These are phyloP conservation scores for Cytospora piceicola DNA, from an alignment of 2,329 filamentous ascomycete species.

Conservation along the genomic window DNA sequence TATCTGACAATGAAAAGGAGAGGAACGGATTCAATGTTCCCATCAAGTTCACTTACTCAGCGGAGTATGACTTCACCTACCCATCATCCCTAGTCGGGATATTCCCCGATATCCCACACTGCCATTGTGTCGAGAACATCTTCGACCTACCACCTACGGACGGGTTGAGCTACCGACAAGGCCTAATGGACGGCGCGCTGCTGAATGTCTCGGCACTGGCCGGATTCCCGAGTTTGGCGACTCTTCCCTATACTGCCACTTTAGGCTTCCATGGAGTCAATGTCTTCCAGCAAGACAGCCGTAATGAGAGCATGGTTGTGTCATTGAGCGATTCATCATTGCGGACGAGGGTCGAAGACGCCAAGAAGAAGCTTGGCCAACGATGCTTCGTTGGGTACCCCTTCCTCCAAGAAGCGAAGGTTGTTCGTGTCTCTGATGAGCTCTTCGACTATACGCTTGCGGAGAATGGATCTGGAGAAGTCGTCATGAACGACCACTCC, in stretches of 20 bases:
- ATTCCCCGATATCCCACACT: slow-evolving; percentile 86
- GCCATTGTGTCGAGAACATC: slow-evolving; percentile 92
- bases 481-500: slow-evolving; percentile 71
- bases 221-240: slow-evolving; percentile 89
- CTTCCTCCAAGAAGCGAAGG: slow-evolving; percentile 91
- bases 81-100: slow-evolving; percentile 85
- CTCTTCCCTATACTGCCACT: slow-evolving; percentile 78
- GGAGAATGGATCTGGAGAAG: slow-evolving; percentile 62
- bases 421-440: slow-evolving; percentile 88
- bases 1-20: slow-evolving; percentile 77
- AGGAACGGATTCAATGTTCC: slow-evolving; percentile 92
- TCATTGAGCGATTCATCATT: slow-evolving; percentile 77
- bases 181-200: slow-evolving; percentile 81
- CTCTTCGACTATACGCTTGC: slow-evolving; percentile 84
- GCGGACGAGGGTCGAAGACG: slow-evolving; percentile 70
- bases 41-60: slow-evolving; percentile 87
- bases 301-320: slow-evolving; percentile 94
- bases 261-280: slow-evolving; percentile 88
- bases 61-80: slow-evolving; percentile 78
- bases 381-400: slow-evolving; percentile 92
- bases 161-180: slow-evolving; percentile 81
- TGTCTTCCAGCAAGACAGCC: slow-evolving; percentile 93
- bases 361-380: slow-evolving; percentile 80
- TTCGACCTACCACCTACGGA: slow-evolving; percentile 94
- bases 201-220: slow-evolving; percentile 83